A percentile compares a stretch with the other conserved stretches of the same genome.
Evolutionary conservation across 2,329 filamentous ascomycete genomes (phyloP).

Genomic region (Clathrospora elynae): DNA sequence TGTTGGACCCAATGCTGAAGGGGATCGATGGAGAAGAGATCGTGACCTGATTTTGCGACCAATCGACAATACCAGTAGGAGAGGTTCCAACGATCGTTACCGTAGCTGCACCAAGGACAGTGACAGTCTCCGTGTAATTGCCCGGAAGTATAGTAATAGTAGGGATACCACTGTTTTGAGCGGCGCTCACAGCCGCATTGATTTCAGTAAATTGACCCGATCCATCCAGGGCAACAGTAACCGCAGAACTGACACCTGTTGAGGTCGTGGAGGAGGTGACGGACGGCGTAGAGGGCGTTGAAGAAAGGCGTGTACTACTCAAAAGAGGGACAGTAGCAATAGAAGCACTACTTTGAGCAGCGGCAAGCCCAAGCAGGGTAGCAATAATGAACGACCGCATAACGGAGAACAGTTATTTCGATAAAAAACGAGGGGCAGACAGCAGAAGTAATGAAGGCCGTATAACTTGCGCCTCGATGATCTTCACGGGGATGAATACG

Average conservation of each 20-base stretch:
- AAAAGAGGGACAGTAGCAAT: slow-evolving; percentile 3
- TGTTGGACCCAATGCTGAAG: slow-evolving; percentile 40
- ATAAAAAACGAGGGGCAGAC: slow-evolving; percentile 1
- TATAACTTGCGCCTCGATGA: slow-evolving; percentile 10
- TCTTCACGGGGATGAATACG: slow-evolving; percentile 17
- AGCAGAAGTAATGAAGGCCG: slow-evolving; percentile 4
- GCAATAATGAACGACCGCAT: slow-evolving; percentile 20
- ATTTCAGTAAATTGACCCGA: slow-evolving; percentile 55
- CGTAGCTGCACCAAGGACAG: slow-evolving; percentile 48
- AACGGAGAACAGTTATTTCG: slow-evolving; percentile 10
- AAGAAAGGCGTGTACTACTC: slow-evolving; percentile 5
- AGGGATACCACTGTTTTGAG: slow-evolving; percentile 49
- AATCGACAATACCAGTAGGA: slow-evolving; percentile 34
- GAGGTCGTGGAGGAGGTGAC: slow-evolving; percentile 8
- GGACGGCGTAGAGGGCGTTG: neutral
- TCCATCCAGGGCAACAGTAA: slow-evolving; percentile 54
- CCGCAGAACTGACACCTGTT: slow-evolving; percentile 26
- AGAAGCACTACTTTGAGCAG: slow-evolving; percentile 21
- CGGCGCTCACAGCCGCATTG: slow-evolving; percentile 52
- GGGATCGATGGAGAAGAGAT: slow-evolving; percentile 35
- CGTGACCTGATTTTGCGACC: slow-evolving; percentile 48
- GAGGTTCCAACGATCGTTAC: slow-evolving; percentile 51
- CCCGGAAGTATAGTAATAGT: slow-evolving; percentile 54
- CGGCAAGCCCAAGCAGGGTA: slow-evolving; percentile 18
- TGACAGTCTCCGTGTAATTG: slow-evolving; percentile 53